A percentile compares a stretch with the other conserved stretches of the same genome.
Conservation (phyloP, 805 yeast species). For the Debaryomyces castellii region DNA sequence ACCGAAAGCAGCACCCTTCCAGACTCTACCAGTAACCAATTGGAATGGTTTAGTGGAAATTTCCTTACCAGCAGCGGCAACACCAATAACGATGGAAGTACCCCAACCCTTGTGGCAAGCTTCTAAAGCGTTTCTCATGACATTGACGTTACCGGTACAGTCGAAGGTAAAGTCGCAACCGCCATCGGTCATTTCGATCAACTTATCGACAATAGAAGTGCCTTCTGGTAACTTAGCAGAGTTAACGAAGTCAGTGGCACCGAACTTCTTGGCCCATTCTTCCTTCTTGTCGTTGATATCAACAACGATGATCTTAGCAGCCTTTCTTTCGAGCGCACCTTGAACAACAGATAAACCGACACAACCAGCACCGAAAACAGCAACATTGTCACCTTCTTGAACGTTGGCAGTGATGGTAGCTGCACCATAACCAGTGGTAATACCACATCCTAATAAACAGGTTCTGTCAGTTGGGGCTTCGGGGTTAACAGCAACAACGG, state of each 20-base stretch:
- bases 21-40: constrained; percentile 96
- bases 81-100: constrained; percentile 91
- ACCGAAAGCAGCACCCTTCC: constrained; percentile 99
- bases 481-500: constrained; percentile 88
- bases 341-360: constrained; percentile 95
- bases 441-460: constrained; percentile 96
- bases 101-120: constrained; percentile 99
- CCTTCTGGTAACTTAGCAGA: constrained; percentile 76
- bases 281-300: constrained; percentile 85
- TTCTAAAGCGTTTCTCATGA: constrained; percentile 95
- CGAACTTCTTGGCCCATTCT: constrained; percentile 84
- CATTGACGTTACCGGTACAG: constrained; percentile 94
- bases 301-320: constrained; percentile 77
- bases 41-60: constrained; percentile 98
- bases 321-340: constrained; percentile 85
- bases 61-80: constrained; percentile 98
- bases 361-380: constrained; percentile 97
- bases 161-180: constrained; percentile 96
- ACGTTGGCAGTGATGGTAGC: constrained; percentile 93
- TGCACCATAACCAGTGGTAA: constrained; percentile 98
- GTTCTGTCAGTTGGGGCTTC: constrained; percentile 82
- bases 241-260: constrained; percentile 94
- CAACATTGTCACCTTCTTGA: constrained; percentile 87
- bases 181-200: constrained; percentile 91
- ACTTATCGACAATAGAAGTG: constrained; percentile 73